These are phyloP conservation scores for Emydomyces testavorans DNA, from an alignment of 2,329 filamentous ascomycete species.

Conservation along the genomic window DNA sequence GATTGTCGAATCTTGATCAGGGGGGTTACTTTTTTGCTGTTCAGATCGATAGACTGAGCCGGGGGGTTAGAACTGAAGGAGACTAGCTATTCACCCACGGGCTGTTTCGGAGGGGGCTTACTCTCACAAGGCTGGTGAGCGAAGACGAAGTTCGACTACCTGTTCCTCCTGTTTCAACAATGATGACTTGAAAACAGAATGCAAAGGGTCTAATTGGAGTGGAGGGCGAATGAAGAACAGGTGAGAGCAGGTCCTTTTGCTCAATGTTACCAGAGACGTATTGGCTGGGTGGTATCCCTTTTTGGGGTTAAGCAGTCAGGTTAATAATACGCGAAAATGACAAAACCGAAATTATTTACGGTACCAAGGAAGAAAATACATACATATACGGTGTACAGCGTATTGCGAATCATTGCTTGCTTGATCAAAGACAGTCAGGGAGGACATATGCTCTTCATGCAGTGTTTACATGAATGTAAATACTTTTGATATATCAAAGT, in stretches of 20 bases:
- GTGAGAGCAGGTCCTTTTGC: not conserved
- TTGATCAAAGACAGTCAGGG: no score
- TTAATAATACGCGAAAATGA: conserved; percentile 1
- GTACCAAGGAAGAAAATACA: not conserved
- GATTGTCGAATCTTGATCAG: not conserved
- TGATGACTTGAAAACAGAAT: not conserved
- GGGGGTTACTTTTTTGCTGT: conserved; percentile 3
- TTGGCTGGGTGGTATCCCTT: conserved; percentile 5
- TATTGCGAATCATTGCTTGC: no score
- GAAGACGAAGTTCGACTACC: not conserved
- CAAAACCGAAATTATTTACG: not conserved
- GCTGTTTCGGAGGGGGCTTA: not conserved
- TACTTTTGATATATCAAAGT: no score
- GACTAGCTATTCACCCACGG: conserved; percentile 5
- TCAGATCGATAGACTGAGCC: conserved; percentile 11
- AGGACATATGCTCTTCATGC: no score
- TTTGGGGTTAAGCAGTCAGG: not conserved
- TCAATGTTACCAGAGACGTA: conserved; percentile 3
- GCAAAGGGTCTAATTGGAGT: not conserved
- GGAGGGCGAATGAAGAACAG: not conserved
- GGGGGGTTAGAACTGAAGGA: conserved; percentile 2
- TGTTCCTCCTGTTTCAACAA: not conserved
- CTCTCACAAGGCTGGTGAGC: not conserved
- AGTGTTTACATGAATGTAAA: no score
- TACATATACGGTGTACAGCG: not conserved